Evolutionary conservation across 1,139 yeast species (phyloP), one percentile per base, ranked within the genome.

Genomic region (Insectozyma bohioensis): DNA sequence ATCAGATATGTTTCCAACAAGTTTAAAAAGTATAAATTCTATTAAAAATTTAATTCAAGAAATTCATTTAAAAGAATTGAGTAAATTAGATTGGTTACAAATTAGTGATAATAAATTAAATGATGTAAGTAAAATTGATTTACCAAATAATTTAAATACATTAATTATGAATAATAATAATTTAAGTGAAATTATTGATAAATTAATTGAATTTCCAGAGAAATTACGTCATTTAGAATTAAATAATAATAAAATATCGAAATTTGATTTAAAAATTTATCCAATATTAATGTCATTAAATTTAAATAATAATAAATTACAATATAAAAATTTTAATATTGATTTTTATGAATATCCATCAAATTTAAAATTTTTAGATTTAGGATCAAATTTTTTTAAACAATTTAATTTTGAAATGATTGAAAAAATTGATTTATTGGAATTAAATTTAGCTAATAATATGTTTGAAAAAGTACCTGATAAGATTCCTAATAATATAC

Each of bases 401-500:
- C 32, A 19, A 22, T 39, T 42, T 33, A 28, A 36, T 23, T 42
- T 42, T 26, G 26, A 19, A 4, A 31, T 39, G 30, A 15, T 42
- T 11, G 21, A 14, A 6, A 19, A 23, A 4, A 28, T 37, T 10
- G 39, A 40, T 19, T 19, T 42, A 14, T 29, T 37, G 8, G 46
- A 42, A 26, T 28, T 42, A 5, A 42, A 42, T 28, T 41, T 41
- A 12, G 40, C 37, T 20, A 35, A 31, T 7, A 42, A 41, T 26
- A 34, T 46, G 49, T 46, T 45, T 41, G 50, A 48, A 24, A 47
- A 39, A 15, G 39, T 49, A 21, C 52, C 47, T 6, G 22, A 27
- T 10, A 17, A 25, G 12, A 31, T 32, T 16, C 46, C 46, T 10
- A 35, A 33, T 13, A 35, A 35, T 26, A 39, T 42, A 10, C 28